Evolutionary conservation across 2,329 filamentous ascomycete genomes (phyloP).

Genomic region (Albifimbria verrucaria): DNA sequence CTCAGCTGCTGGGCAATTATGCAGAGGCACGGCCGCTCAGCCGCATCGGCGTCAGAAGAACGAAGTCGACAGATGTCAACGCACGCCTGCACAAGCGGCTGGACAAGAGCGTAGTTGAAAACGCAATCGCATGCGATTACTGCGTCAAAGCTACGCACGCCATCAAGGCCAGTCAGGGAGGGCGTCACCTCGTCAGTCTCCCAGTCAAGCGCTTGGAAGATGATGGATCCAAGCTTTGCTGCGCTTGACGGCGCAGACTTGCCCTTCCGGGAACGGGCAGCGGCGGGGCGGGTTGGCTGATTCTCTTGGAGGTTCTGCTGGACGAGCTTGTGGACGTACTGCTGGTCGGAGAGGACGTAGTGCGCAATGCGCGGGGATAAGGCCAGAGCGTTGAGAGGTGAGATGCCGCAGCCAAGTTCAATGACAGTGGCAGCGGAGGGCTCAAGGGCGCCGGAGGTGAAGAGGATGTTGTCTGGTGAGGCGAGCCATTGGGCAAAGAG

Average conservation of each 20-base stretch:
- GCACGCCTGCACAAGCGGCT: slow-evolving; percentile 79
- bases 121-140: slow-evolving; percentile 90
- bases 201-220: slow-evolving; percentile 74
- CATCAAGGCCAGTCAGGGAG: slow-evolving; percentile 32
- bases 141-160: slow-evolving; percentile 57
- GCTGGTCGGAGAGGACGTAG: slow-evolving; percentile 84
- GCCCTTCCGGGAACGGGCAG: slow-evolving; percentile 7
- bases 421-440: slow-evolving; percentile 56
- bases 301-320: slow-evolving; percentile 73
- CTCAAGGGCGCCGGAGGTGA: slow-evolving; percentile 44
- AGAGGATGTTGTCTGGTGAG: slow-evolving; percentile 59
- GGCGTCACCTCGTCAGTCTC: slow-evolving; percentile 59
- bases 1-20: slow-evolving; percentile 87
- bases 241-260: slow-evolving; percentile 12
- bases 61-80: slow-evolving; percentile 68
- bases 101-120: slow-evolving; percentile 85
- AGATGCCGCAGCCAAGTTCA: slow-evolving; percentile 87
- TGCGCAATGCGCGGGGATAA: slow-evolving; percentile 57
- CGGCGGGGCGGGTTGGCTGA: slow-evolving; percentile 11
- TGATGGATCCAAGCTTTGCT: slow-evolving; percentile 37
- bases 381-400: slow-evolving; percentile 71
- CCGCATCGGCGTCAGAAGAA: slow-evolving; percentile 10
- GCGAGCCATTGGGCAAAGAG: slow-evolving; percentile 78
- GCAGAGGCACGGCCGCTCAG: slow-evolving; percentile 59
- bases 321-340: slow-evolving; percentile 77